phyloP scores from a whole-genome alignment of 1,284 basidiomycete species.

The Mycena sp. region DNA sequence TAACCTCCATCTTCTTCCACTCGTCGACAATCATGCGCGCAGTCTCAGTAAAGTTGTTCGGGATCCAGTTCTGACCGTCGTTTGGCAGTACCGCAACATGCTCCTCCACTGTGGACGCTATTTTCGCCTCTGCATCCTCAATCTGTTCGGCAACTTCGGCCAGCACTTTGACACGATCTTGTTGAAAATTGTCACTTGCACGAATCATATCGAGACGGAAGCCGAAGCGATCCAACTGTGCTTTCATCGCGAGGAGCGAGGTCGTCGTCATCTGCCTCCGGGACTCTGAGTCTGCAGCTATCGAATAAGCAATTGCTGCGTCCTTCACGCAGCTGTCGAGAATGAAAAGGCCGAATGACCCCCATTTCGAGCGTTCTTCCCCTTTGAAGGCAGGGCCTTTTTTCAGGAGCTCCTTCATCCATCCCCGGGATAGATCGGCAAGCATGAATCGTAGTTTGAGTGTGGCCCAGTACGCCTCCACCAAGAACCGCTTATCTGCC shows the following conservation, averaged over 20 bases:
- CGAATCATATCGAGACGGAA: constrained; percentile 45
- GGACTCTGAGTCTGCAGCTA: constrained; percentile 45
- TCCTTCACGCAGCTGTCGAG: constrained; percentile 50
- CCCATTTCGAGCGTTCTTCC: constrained; percentile 42
- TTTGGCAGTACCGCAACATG: constrained; percentile 31
- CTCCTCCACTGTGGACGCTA: constrained; percentile 22
- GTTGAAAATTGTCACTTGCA: constrained; percentile 26
- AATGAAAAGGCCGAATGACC: constrained; percentile 48
- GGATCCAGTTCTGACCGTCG: constrained; percentile 41
- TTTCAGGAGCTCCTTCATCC: constrained; percentile 32
- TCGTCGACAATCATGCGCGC: constrained; percentile 40
- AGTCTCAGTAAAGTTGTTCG: constrained; percentile 38
- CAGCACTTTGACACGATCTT: constrained; percentile 15
- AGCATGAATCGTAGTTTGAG: constrained; percentile 56
- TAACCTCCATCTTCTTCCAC: constrained; percentile 42
- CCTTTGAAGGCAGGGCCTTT: constrained; percentile 13
- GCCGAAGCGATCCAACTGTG: constrained; percentile 50
- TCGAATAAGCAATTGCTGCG: constrained; percentile 45
- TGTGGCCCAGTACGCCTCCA: constrained; percentile 61
- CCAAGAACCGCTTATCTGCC: constrained; percentile 62
- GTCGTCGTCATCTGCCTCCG: constrained; percentile 51
- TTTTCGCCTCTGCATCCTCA: constrained; percentile 3
- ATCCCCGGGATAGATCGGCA: constrained; percentile 46
- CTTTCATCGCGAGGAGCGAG: constrained; percentile 47
- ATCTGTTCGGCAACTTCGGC: constrained; percentile 9